Evolutionary conservation across 306 rosid species (phyloP).

Genomic region (Mimosa bimucronata): DNA sequence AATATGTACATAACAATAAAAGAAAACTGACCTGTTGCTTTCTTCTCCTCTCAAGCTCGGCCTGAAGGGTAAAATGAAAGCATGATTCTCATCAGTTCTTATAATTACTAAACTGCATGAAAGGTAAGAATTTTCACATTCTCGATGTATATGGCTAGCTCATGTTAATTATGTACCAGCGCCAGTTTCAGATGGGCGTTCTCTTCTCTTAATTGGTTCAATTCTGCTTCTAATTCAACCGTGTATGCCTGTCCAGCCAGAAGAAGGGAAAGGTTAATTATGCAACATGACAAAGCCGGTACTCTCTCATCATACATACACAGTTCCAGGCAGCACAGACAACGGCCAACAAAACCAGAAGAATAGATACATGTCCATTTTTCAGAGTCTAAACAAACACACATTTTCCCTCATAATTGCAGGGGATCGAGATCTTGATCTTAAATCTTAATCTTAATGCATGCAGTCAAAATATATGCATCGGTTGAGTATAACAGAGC

Average conservation of each 20-base stretch:
- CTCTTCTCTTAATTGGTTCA: conserved; percentile 73
- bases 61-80: conserved; percentile 41
- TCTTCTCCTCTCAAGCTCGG: conserved; percentile 65
- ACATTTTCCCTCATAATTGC: not conserved
- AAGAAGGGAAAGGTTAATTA: not conserved
- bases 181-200: conserved; percentile 62
- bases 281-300: not conserved
- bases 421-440: too few relatives aligned
- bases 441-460: too few relatives aligned
- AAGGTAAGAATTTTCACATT: not conserved
- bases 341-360: not conserved
- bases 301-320: not conserved
- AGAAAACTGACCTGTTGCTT: conserved; percentile 68
- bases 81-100: conserved; percentile 12
- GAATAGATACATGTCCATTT: not conserved
- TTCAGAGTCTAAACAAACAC: not conserved
- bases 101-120: not conserved
- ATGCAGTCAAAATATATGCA: not conserved
- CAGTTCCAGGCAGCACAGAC: not conserved
- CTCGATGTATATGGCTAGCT: not conserved
- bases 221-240: conserved; percentile 74
- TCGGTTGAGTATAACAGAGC: not conserved
- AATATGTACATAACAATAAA: too few relatives aligned
- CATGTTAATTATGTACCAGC: conserved; percentile 50
- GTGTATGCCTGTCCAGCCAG: conserved; percentile 63